A percentile compares a stretch with the other conserved stretches of the same genome.
Conservation (phyloP, 257 asterid species). For the Thymus mandschuricus region DNA sequence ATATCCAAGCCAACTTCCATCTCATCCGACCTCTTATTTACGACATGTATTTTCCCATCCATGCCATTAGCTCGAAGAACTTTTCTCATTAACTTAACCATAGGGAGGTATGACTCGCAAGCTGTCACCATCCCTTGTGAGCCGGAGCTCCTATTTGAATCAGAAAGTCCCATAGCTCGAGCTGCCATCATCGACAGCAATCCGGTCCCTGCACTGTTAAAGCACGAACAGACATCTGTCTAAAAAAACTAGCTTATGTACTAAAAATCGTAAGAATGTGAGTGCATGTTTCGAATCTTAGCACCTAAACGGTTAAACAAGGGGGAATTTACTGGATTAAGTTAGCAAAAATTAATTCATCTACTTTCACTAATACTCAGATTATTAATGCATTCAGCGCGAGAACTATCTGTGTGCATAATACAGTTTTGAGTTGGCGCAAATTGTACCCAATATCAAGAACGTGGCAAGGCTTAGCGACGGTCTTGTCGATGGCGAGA, state of each 20-base stretch:
- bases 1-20: constrained; percentile 74
- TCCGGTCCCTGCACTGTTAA: constrained; percentile 92
- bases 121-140: constrained; percentile 75
- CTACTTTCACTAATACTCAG: not conserved
- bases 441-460: constrained; percentile 86
- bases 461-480: constrained; percentile 83
- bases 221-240: constrained; percentile 10
- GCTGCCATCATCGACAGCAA: constrained; percentile 93
- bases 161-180: constrained; percentile 63
- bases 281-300: not conserved
- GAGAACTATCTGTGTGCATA: not conserved
- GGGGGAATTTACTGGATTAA: constrained; percentile 12
- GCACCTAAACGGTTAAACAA: not conserved
- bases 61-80: constrained; percentile 70
- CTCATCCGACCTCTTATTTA: constrained; percentile 95
- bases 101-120: constrained; percentile 96
- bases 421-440: not conserved
- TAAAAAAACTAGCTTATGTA: constrained; percentile 12
- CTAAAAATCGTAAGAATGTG: not conserved
- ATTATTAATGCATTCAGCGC: not conserved
- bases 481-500: constrained; percentile 76
- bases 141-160: constrained; percentile 36
- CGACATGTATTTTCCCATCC: constrained; percentile 62
- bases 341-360: constrained; percentile 8
- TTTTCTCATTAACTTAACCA: constrained; percentile 82